Percentiles rank a stretch among this genome's conserved stretches.
phyloP scores from a whole-genome alignment of 495 filamentous ascomycete genomes.

The Podospora anserina region DNA sequence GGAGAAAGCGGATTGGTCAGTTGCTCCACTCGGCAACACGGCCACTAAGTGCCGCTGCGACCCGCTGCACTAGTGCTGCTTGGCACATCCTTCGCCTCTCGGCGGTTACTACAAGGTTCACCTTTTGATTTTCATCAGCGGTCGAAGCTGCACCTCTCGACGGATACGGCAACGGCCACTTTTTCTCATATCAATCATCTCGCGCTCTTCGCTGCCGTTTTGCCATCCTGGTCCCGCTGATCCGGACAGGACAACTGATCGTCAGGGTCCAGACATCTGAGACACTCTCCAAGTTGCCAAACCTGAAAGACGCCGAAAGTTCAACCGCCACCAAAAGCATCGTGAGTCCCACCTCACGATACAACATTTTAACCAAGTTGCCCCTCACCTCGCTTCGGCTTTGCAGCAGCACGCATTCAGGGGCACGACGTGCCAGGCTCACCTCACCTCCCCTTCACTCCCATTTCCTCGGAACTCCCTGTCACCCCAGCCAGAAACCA shows the following conservation, averaged over 20 bases:
- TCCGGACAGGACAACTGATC: neutral
- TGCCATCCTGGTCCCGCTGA: neutral
- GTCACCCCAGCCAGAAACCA: neutral
- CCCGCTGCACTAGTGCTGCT: neutral
- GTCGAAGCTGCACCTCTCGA: neutral
- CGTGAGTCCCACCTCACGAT: neutral
- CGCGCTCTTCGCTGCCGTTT: neutral
- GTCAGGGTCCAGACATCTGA: neutral
- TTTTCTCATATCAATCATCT: neutral
- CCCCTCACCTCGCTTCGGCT: neutral
- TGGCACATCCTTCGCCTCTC: neutral
- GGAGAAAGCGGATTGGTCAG: neutral
- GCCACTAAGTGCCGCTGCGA: neutral
- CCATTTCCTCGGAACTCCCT: neutral
- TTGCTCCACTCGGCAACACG: neutral
- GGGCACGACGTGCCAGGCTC: neutral
- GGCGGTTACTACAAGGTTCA: too few species aligned
- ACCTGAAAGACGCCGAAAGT: neutral
- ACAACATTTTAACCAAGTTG: neutral
- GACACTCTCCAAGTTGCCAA: neutral
- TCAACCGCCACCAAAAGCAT: neutral
- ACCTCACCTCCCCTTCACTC: neutral
- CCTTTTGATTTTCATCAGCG: neutral
- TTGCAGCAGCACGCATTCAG: neutral
- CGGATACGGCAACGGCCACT: neutral